These are phyloP conservation scores for Waltiozyma sp. DNA, from an alignment of 1,139 yeast species.

Conservation along the genomic window DNA sequence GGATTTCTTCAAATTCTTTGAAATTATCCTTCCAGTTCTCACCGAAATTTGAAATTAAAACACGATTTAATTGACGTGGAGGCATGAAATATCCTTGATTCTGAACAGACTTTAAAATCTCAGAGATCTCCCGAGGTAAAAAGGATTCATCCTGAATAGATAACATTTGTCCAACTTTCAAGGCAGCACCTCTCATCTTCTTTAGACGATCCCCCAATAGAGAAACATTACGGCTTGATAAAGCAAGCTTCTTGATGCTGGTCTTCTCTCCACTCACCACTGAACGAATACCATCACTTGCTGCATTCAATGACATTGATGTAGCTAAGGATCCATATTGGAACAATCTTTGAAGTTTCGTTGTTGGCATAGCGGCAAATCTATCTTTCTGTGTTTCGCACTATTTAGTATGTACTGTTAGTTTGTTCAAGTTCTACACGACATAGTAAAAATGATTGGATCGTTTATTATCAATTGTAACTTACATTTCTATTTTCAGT, in stretches of 20 bases:
- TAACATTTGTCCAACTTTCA: conserved; percentile 89
- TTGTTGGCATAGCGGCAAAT: conserved; percentile 63
- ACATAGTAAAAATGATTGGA: neutral
- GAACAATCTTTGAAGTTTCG: conserved; percentile 75
- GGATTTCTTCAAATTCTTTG: conserved; percentile 70
- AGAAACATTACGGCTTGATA: conserved; percentile 78
- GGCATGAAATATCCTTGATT: conserved; percentile 97
- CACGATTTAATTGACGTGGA: conserved; percentile 71
- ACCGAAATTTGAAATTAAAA: conserved; percentile 67
- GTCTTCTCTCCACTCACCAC: conserved; percentile 43
- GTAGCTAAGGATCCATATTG: conserved; percentile 94
- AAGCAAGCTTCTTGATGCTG: conserved; percentile 49
- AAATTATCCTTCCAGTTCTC: conserved; percentile 67
- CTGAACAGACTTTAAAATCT: conserved; percentile 74
- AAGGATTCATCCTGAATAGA: conserved; percentile 86
- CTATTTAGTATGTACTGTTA: conserved; percentile 2
- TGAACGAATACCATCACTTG: conserved; percentile 66
- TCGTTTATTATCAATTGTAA: neutral
- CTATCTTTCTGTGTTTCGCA: conserved; percentile 7
- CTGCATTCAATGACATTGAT: conserved; percentile 78
- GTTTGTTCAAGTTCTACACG: conserved; percentile 13
- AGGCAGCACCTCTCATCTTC: conserved; percentile 97
- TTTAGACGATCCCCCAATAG: conserved; percentile 79
- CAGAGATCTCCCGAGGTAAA: conserved; percentile 76
- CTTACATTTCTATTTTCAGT: neutral